These are phyloP conservation scores for Talaromyces atroroseus DNA, from an alignment of 2,329 filamentous ascomycete species.

Conservation along the genomic window DNA sequence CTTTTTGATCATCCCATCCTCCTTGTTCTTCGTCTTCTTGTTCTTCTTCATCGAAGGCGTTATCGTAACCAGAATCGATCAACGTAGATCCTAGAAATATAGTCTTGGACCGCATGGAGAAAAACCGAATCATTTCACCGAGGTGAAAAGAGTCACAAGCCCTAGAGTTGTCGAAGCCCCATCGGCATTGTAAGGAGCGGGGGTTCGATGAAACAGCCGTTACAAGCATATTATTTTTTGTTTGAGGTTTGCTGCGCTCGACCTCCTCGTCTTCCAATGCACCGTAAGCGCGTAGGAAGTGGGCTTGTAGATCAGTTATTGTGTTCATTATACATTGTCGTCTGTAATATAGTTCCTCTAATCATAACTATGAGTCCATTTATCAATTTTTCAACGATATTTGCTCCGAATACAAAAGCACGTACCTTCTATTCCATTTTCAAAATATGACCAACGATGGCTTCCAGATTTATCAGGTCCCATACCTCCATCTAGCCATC, in stretches of 20 bases:
- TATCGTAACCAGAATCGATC: slow-evolving; percentile 29
- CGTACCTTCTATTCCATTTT: slow-evolving; percentile 37
- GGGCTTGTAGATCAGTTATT: slow-evolving; percentile 37
- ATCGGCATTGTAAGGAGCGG: slow-evolving; percentile 36
- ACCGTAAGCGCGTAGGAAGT: slow-evolving; percentile 39
- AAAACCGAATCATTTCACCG: slow-evolving; percentile 42
- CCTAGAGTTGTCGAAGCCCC: slow-evolving; percentile 36
- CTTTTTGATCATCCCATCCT: slow-evolving; percentile 5
- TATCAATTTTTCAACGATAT: background rate
- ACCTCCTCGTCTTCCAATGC: slow-evolving; percentile 24
- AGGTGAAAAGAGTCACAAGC: slow-evolving; percentile 42
- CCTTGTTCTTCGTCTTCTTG: slow-evolving; percentile 8
- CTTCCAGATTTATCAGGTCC: slow-evolving; percentile 20
- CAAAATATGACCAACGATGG: slow-evolving; percentile 33
- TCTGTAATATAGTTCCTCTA: slow-evolving; percentile 40
- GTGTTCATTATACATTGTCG: slow-evolving; percentile 39
- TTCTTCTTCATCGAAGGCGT: slow-evolving; percentile 15
- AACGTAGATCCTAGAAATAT: slow-evolving; percentile 38
- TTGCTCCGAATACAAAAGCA: background rate
- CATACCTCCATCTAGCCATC: slow-evolving; percentile 25
- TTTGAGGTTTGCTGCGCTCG: background rate
- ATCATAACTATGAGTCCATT: background rate
- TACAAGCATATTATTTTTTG: slow-evolving; percentile 12
- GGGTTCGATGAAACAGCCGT: slow-evolving; percentile 15
- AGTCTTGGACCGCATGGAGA: slow-evolving; percentile 36